Percentiles rank a stretch among this genome's conserved stretches.
These are phyloP conservation scores for Pseudonectria buxi DNA, from an alignment of 2,329 filamentous ascomycete species.

Conservation along the genomic window DNA sequence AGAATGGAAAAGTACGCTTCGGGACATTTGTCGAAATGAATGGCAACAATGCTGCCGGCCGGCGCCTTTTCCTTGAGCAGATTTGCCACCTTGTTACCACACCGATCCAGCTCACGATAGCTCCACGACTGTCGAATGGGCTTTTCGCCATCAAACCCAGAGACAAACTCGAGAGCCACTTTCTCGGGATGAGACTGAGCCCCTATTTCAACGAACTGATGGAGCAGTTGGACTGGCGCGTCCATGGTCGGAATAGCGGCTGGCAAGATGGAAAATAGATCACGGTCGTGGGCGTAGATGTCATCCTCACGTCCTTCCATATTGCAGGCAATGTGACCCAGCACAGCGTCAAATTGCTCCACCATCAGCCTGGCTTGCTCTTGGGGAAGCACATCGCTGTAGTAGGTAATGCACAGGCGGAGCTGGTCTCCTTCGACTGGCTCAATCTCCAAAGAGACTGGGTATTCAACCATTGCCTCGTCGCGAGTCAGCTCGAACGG, in stretches of 20 bases:
- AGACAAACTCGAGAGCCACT: slow-evolving; percentile 69
- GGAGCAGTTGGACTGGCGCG: slow-evolving; percentile 55
- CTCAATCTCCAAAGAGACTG: slow-evolving; percentile 74
- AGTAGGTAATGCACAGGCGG: slow-evolving; percentile 59
- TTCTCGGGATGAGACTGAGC: slow-evolving; percentile 50
- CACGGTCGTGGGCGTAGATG: slow-evolving; percentile 24
- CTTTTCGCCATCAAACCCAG: slow-evolving; percentile 40
- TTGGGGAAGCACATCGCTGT: slow-evolving; percentile 55
- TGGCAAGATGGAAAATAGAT: slow-evolving; percentile 59
- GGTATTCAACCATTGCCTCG: slow-evolving; percentile 65
- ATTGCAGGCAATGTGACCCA: slow-evolving; percentile 52
- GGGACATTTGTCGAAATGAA: slow-evolving; percentile 80
- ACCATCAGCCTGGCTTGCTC: slow-evolving; percentile 64
- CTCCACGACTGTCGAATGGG: slow-evolving; percentile 57
- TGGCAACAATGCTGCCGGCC: slow-evolving; percentile 59
- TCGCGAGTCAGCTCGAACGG: slow-evolving; percentile 61
- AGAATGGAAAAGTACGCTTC: slow-evolving; percentile 78
- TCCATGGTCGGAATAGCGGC: slow-evolving; percentile 51
- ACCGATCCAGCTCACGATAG: slow-evolving; percentile 63
- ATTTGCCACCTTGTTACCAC: slow-evolving; percentile 66
- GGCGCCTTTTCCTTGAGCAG: slow-evolving; percentile 46
- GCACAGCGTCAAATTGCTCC: slow-evolving; percentile 61
- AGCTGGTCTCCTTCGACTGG: slow-evolving; percentile 43
- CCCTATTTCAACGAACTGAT: slow-evolving; percentile 69
- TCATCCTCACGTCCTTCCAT: slow-evolving; percentile 36